Conservation (phyloP, 2,329 filamentous ascomycete genomes). For the Claviceps africana region DNA sequence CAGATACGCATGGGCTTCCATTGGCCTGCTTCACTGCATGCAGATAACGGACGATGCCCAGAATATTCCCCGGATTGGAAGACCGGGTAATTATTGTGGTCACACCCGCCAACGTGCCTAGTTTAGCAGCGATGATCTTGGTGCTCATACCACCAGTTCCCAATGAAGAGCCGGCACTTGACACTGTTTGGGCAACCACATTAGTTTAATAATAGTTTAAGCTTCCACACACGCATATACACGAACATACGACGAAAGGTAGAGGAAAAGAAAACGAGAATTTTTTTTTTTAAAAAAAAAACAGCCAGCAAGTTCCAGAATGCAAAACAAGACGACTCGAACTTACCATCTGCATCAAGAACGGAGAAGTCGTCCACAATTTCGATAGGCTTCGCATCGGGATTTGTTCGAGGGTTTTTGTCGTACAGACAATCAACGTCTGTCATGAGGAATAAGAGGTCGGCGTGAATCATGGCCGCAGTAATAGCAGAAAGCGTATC, state of each 20-base stretch:
- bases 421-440: conserved; percentile 97
- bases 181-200: conserved; percentile 39
- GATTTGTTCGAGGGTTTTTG: conserved; percentile 76
- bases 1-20: conserved; percentile 2
- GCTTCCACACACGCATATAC: too few species aligned
- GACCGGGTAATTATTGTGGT: conserved; percentile 92
- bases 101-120: conserved; percentile 87
- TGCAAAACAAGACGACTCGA: not conserved
- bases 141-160: conserved; percentile 96
- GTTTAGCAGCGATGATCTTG: conserved; percentile 83
- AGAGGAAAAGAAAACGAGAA: not conserved
- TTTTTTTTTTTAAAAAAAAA: not conserved
- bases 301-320: not conserved
- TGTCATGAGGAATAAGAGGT: conserved; percentile 96
- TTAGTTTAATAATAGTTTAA: conserved; percentile 8
- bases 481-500: conserved; percentile 95
- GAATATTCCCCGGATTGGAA: conserved; percentile 84
- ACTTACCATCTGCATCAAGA: conserved; percentile 63
- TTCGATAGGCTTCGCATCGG: conserved; percentile 79
- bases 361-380: conserved; percentile 79
- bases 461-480: conserved; percentile 90
- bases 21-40: conserved; percentile 28
- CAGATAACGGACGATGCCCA: conserved; percentile 70
- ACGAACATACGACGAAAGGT: too few species aligned
- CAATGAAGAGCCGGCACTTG: conserved; percentile 71